A percentile compares a stretch with the other conserved stretches of the same genome.
These are phyloP conservation scores for Taxillus chinensis DNA, from an alignment of 164 flowering plant species.

Conservation along the genomic window DNA sequence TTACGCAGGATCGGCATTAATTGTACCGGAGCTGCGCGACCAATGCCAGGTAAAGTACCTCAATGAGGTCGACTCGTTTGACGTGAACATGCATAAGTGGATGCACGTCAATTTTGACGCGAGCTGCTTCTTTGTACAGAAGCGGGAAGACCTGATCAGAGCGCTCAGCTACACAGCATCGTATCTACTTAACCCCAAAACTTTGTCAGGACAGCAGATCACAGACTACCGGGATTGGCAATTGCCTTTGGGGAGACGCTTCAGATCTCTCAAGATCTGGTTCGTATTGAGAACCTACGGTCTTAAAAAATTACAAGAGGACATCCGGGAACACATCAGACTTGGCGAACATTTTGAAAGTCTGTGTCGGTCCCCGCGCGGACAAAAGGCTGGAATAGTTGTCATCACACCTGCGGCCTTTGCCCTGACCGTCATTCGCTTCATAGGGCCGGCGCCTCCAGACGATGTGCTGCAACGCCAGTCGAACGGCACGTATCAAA, in stretches of 20 bases:
- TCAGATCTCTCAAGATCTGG: constrained; percentile 49
- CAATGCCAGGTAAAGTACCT: too few relatives aligned
- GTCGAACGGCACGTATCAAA: too few relatives aligned
- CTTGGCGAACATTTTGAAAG: constrained; percentile 41
- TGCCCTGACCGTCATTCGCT: too few relatives aligned
- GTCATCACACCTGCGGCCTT: too few relatives aligned
- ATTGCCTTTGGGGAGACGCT: constrained; percentile 37
- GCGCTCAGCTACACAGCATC: constrained; percentile 43
- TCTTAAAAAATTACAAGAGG: constrained; percentile 29
- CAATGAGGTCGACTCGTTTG: constrained; percentile 36
- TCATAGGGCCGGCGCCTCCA: too few relatives aligned
- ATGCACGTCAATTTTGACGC: constrained; percentile 42
- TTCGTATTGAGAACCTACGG: constrained; percentile 46
- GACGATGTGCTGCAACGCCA: too few relatives aligned
- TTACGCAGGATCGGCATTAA: constrained; percentile 50
- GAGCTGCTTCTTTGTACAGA: constrained; percentile 53
- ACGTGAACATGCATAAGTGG: constrained; percentile 58
- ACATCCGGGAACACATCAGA: constrained; percentile 34
- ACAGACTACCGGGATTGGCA: constrained; percentile 79
- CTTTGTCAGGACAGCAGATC: constrained; percentile 34
- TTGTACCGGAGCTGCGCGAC: constrained; percentile 57
- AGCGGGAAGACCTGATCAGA: constrained; percentile 15
- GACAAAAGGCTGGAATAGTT: too few relatives aligned
- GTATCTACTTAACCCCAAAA: constrained; percentile 38
- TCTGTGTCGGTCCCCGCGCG: constrained; percentile 11